Percentiles rank a stretch among this genome's conserved stretches.
Conservation (phyloP, 2,329 filamentous ascomycete genomes). For the Gyromitra esculenta region DNA sequence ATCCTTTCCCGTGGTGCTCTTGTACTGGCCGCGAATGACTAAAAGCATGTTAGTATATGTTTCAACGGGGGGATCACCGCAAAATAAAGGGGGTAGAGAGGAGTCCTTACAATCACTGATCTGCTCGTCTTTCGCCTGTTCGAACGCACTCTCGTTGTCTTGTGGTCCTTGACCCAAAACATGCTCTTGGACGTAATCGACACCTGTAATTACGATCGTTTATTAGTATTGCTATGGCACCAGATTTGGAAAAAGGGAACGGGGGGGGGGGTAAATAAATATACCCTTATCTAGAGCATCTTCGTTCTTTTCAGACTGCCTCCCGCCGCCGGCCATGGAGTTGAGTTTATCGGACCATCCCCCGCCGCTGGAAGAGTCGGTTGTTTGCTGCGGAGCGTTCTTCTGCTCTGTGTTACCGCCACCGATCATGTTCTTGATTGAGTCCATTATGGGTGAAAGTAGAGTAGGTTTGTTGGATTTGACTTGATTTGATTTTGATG, state of each 20-base stretch:
- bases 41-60: background rate
- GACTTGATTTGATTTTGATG: background rate
- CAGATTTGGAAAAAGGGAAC: no score
- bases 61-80: background rate
- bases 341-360: conserved; percentile 77
- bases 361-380: conserved; percentile 59
- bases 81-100: background rate
- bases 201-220: conserved; percentile 63
- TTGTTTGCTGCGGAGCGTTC: conserved; percentile 6
- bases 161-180: conserved; percentile 76
- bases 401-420: conserved; percentile 58
- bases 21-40: conserved; percentile 75
- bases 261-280: conserved; percentile 16
- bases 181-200: conserved; percentile 81
- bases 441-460: conserved; percentile 63
- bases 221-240: no score
- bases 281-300: conserved; percentile 82
- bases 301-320: conserved; percentile 80
- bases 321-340: conserved; percentile 75
- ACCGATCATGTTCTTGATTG: conserved; percentile 66
- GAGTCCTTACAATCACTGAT: conserved; percentile 69
- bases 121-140: conserved; percentile 85
- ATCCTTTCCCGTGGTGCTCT: conserved; percentile 73
- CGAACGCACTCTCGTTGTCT: conserved; percentile 76
- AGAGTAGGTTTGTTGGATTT: background rate